A percentile compares a stretch with the other conserved stretches of the same genome.
Evolutionary conservation across 306 rosid species (phyloP).

Genomic region (cucumber (Cucumis sativus)): Cucumber_9930_V3 NC_026657.2:6237501-6238000

Average conservation of each 20-base stretch:
- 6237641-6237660: neutral
- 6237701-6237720: neutral
- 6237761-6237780: neutral
- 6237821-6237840: neutral
- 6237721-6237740: neutral
- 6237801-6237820: neutral
- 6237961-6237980: neutral
- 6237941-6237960: neutral
- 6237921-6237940: neutral
- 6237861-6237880: neutral
- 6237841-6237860: neutral
- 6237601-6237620: neutral
- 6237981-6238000: neutral
- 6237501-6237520: neutral
- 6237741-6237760: neutral
- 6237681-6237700: neutral
- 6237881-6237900: neutral
- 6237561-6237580: neutral
- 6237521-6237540: neutral
- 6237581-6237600: neutral
- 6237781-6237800: neutral
- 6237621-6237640: neutral
- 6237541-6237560: neutral
- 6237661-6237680: neutral
- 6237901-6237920: neutral